Evolutionary conservation across 1,284 basidiomycete genomes (phyloP), one percentile per base, ranked within the genome.

Genomic region (Erythrobasidium hasegawianum): DNA sequence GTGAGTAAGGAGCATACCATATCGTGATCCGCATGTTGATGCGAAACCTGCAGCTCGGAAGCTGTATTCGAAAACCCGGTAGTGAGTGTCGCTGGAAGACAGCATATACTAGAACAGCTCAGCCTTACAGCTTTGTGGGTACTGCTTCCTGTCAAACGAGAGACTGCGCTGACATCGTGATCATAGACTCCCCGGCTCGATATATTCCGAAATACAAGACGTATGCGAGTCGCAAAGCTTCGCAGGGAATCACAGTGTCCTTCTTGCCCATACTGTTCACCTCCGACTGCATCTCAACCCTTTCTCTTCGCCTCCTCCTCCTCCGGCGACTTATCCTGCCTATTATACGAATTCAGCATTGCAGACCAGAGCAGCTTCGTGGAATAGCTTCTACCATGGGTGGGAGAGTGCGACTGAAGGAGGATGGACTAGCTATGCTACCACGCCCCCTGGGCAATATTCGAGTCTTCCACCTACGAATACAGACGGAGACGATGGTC

Each of bases 151-250:
- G 11, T 41, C 11, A n/a, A 11, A 10, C n/a, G 40, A 41, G 40
- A 11, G n/a, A 10, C 11, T 47, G 43, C 5, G 43, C 43, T 47
- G 43, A 47, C 43, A 8, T 47, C n/a, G 14, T 18, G 22, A 47
- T 16, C 43, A n/a, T n/a, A 47, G 43, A 16, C 16, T 47, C 5
- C 43, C 43, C 43, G 43, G 43, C 43, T 18, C 43, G 16, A n/a
- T 47, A 24, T 47, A 47, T 16, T 47, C 43, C 43, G 43, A 47
- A 16, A 47, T 47, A 47, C 43, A 47, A 24, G 43, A 47, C 22
- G 43, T 47, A 18, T 47, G 43, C 43, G 43, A 47, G 43, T 47
- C 43, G 43, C 43, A 47, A 47, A 14, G 22, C 43, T 24, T 47
- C 8, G 22, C 43, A 24, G 43, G 43, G 43, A 47, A 47, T 47